phyloP scores from a whole-genome alignment of 2,329 filamentous ascomycete species.

The Sclerotinia trifoliorum region DNA sequence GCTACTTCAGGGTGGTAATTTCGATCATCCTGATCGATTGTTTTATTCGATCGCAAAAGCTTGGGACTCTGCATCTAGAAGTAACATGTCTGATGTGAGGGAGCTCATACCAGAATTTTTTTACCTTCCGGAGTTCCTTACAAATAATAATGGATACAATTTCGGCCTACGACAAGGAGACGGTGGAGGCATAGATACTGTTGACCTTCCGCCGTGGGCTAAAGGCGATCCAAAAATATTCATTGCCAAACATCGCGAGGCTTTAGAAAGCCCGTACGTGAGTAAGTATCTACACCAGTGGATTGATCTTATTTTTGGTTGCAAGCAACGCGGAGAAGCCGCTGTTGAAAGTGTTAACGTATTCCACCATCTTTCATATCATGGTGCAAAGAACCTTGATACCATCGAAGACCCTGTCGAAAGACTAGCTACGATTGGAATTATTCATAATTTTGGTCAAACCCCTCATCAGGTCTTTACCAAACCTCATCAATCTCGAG shows the following conservation, averaged over 20 bases:
- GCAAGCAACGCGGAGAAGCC: constrained; percentile 88
- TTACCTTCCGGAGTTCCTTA: constrained; percentile 90
- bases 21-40: constrained; percentile 91
- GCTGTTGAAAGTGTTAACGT: constrained; percentile 91
- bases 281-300: constrained; percentile 86
- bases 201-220: constrained; percentile 91
- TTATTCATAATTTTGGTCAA: constrained; percentile 98
- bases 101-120: constrained; percentile 97
- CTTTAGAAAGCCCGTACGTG: constrained; percentile 88
- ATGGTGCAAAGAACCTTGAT: constrained; percentile 89
- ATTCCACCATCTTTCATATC: constrained; percentile 93
- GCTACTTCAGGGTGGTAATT: constrained; percentile 88
- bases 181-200: constrained; percentile 76
- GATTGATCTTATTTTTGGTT: constrained; percentile 95
- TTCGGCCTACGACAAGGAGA: constrained; percentile 85
- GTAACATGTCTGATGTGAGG: constrained; percentile 90
- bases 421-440: constrained; percentile 82
- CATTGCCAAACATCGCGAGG: constrained; percentile 92
- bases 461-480: constrained; percentile 94
- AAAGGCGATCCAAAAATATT: constrained; percentile 96
- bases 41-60: constrained; percentile 92
- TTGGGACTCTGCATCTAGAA: constrained; percentile 85
- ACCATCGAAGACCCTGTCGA: constrained; percentile 86
- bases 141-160: constrained; percentile 92
- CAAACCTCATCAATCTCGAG: constrained; percentile 73